Evolutionary conservation across 2,329 filamentous ascomycete genomes (phyloP), one percentile per base, ranked within the genome.

Genomic region (Colletotrichum sp.): DNA sequence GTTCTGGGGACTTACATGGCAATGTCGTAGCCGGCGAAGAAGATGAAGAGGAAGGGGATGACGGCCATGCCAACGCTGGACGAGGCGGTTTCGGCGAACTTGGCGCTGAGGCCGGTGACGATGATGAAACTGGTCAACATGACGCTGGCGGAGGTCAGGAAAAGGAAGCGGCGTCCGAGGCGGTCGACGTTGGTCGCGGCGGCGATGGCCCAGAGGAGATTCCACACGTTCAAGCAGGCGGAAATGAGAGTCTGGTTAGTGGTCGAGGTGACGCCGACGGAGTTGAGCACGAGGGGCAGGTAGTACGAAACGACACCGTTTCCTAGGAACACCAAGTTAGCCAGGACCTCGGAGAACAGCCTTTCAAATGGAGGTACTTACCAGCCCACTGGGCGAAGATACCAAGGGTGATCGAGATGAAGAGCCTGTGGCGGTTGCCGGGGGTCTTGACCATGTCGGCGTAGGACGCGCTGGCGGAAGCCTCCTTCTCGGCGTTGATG

Each of bases 11-110:
- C 72, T 75, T 62, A 75, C 72, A 75, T 75, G 52, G 76, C 76
- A 0, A 77, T 67, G 32, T 77, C 76, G 44, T 77, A 77, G 71
- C 82, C 82, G 69, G 82, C 82, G 57, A 83, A 86, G 21, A 83
- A 86, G n/a, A 86, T 82, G 60, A 87, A 87, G 1, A 88, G 80
- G 36, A 85, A 85, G 1, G 81, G 81, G 8, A 87, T 81, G 1
- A 86, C 84, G 0, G 79, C 79, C 6, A 73, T 72, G 8, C 81
- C 82, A 7, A 80, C 80, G 16, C 76, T 75, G 3, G 79, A 75
- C 4, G 79, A 76, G 0, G 76, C 76, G 3, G 79, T 81, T 2
- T 76, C n/a, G 3, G 75, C 74, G 28, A 81, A 81, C 1, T 44
- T 69, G 24, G 64, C 72, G 30, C 72, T 75, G 16, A 77, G 72